Evolutionary conservation across 129 eudicot species (phyloP).

Genomic region (Kitagawia praeruptora): DNA sequence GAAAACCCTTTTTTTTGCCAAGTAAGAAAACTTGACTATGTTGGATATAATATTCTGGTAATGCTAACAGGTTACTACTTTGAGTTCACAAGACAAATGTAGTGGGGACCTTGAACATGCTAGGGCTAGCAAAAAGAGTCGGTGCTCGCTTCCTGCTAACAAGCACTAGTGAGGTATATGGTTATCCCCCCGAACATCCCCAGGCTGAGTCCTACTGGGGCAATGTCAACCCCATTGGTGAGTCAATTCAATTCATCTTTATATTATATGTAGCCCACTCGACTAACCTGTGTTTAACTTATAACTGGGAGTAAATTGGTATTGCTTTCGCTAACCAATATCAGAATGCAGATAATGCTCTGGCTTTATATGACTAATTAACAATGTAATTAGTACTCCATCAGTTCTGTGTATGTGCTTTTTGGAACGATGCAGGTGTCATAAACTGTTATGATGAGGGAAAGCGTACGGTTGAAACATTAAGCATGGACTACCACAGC

Average conservation of each 20-base stretch:
- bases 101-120: slow-evolving; percentile 12
- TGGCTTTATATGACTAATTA: background rate
- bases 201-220: slow-evolving; percentile 85
- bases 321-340: background rate
- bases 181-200: slow-evolving; percentile 81
- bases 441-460: slow-evolving; percentile 80
- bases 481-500: slow-evolving; percentile 64
- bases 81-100: slow-evolving; percentile 9
- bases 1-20: no score
- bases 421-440: slow-evolving; percentile 32
- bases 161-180: slow-evolving; percentile 41
- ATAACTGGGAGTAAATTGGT: background rate
- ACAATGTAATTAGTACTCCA: no score
- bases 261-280: background rate
- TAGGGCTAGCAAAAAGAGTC: slow-evolving; percentile 7
- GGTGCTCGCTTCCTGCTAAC: slow-evolving; percentile 11
- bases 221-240: slow-evolving; percentile 14
- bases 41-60: no score
- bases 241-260: background rate
- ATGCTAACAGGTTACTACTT: no score
- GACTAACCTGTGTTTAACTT: background rate
- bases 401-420: background rate
- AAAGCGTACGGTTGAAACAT: slow-evolving; percentile 75
- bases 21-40: no score
- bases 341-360: background rate